phyloP scores from a whole-genome alignment of 768 basidiomycete genomes.

The Psilocybe cyanescens region DNA sequence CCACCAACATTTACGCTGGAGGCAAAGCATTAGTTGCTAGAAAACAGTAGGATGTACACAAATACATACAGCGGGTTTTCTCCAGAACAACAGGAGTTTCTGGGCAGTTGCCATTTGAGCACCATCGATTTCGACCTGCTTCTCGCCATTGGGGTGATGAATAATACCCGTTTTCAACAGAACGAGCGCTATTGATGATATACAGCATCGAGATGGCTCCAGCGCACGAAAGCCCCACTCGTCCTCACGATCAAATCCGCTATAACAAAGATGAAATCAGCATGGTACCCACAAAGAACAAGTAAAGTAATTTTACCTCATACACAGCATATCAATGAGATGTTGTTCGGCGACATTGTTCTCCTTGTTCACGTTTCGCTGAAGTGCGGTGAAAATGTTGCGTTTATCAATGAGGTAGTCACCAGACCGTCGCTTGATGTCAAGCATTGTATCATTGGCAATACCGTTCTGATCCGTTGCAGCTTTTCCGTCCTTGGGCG shows the following conservation, averaged over 20 bases:
- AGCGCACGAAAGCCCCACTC: conserved; percentile 97
- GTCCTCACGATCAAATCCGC: conserved; percentile 97
- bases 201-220: conserved; percentile 96
- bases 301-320: conserved; percentile 67
- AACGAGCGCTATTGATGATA: conserved; percentile 97
- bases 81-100: conserved; percentile 96
- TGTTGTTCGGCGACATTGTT: conserved; percentile 99
- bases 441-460: conserved; percentile 77
- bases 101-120: conserved; percentile 97
- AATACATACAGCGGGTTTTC: conserved; percentile 94
- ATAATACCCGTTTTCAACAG: conserved; percentile 96
- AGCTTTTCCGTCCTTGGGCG: conserved; percentile 66
- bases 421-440: conserved; percentile 87
- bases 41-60: conserved; percentile 6
- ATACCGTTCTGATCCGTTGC: conserved; percentile 78
- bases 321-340: conserved; percentile 99
- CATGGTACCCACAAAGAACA: neutral
- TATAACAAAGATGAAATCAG: conserved; percentile 33
- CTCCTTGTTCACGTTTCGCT: conserved; percentile 99
- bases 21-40: conserved; percentile 14
- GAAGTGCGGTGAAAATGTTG: conserved; percentile 96
- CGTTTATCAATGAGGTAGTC: conserved; percentile 85
- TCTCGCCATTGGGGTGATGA: conserved; percentile 70
- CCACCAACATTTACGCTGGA: conserved; percentile 99
- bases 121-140: conserved; percentile 83